Evolutionary conservation across 805 yeast species (phyloP), one percentile per base, ranked within the genome.

Genomic region (Babjeviella inositovora): DNA sequence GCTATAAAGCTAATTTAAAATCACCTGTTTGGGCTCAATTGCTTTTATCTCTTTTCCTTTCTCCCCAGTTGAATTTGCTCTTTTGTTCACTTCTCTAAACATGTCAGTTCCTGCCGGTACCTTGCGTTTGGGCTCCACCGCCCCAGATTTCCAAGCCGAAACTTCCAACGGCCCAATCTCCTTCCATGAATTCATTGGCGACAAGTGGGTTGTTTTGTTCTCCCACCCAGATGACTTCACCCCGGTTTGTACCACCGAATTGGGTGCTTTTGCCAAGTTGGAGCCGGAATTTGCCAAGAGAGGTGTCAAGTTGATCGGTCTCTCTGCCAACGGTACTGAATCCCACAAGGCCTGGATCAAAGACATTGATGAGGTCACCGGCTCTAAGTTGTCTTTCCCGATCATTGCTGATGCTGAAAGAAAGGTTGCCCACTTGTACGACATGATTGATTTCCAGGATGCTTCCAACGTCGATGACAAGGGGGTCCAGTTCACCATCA

Each of bases 211-310:
- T 21, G 67, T 73, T 19, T 57, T 74, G 31, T 74, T 74, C 51
- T 68, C 77, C 15, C 82, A 74, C 43, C 84, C 84, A 26, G 81
- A 71, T 33, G 82, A 73, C 43, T 73, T 68, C 56, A 74, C 84
- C 11, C 84, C 84, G 17, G 79, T 74, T 22, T 74, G 84, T 45
- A 74, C 82, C 32, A 74, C 84, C 24, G 84, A 74, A 46, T 55
- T 74, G 29, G 82, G 82, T 32, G 82, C 81, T 6, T 72, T 74
- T 39, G 73, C 81, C 32, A 63, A 67, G 40, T 53, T 74, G 40
- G 69, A 71, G 41, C 75, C 76, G 8, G 81, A 73, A 43, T 74
- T 74, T 40, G 56, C 55, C 35, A 61, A 64, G 43, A 58, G 81
- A 43, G 63, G 64, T 27, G 72, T 71, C 26, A 70, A 71, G 39